Evolutionary conservation across 768 basidiomycete species (phyloP).

Genomic region (Cystoderma amianthinum): DNA sequence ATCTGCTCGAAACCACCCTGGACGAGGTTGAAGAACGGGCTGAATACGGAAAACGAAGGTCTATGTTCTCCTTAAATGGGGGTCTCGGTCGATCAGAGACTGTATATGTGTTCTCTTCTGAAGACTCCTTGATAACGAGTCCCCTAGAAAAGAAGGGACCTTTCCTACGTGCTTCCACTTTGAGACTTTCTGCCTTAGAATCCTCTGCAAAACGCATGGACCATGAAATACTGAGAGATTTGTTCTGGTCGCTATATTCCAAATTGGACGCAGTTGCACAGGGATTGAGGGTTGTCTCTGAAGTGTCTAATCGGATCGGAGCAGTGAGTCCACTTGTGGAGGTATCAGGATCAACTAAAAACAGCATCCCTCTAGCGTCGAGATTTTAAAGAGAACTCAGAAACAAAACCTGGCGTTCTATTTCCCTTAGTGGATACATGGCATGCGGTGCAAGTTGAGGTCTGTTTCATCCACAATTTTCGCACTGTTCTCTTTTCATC

Average conservation of each 20-base stretch:
- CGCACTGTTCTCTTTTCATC: no score
- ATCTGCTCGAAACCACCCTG: slow-evolving; percentile 78
- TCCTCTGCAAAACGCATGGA: slow-evolving; percentile 66
- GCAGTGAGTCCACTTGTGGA: slow-evolving; percentile 54
- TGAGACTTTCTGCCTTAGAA: slow-evolving; percentile 71
- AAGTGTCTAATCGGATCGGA: slow-evolving; percentile 86
- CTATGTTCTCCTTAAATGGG: slow-evolving; percentile 26
- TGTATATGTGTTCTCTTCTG: slow-evolving; percentile 37
- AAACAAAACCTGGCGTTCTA: slow-evolving; percentile 65
- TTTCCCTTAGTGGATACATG: slow-evolving; percentile 87
- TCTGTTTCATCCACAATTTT: no score
- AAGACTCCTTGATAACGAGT: neutral
- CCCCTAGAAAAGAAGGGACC: slow-evolving; percentile 1
- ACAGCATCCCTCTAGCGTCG: slow-evolving; percentile 47
- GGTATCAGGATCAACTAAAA: neutral
- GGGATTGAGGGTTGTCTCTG: slow-evolving; percentile 82
- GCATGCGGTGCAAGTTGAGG: slow-evolving; percentile 86
- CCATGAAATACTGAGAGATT: slow-evolving; percentile 80
- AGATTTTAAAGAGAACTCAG: slow-evolving; percentile 85
- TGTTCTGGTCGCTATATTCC: slow-evolving; percentile 97
- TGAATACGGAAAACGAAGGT: slow-evolving; percentile 61
- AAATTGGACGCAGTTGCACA: slow-evolving; percentile 93
- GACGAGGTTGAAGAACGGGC: slow-evolving; percentile 90
- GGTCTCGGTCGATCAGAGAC: slow-evolving; percentile 37
- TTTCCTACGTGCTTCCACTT: slow-evolving; percentile 38